phyloP scores from a whole-genome alignment of 257 asterid species.

The Linaria vulgaris region DNA sequence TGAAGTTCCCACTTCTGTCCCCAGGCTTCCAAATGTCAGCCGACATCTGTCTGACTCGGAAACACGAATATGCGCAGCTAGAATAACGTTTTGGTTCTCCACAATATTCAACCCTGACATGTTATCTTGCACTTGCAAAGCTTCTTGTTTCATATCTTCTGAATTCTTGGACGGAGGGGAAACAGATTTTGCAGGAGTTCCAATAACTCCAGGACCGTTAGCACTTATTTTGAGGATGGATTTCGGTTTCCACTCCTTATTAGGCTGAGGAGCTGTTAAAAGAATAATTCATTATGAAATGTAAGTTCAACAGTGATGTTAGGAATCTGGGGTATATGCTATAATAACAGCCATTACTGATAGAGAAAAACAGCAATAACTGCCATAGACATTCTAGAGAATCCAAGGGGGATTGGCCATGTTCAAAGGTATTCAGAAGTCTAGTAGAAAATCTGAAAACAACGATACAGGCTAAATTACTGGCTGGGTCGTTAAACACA shows the following conservation, averaged over 20 bases:
- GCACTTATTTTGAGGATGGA: conserved; percentile 53
- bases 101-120: conserved; percentile 48
- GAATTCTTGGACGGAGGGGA: conserved; percentile 49
- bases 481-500: neutral
- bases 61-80: conserved; percentile 90
- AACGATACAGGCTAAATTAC: neutral
- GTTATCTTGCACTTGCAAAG: conserved; percentile 52
- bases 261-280: conserved; percentile 59
- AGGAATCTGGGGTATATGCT: too few species aligned
- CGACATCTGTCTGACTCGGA: conserved; percentile 81
- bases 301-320: conserved; percentile 9
- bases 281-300: neutral
- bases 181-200: conserved; percentile 48
- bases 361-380: conserved; percentile 15
- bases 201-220: conserved; percentile 59
- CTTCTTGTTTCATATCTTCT: conserved; percentile 47
- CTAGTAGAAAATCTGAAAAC: conserved; percentile 2
- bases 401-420: too few species aligned
- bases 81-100: conserved; percentile 76
- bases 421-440: neutral
- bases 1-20: conserved; percentile 48
- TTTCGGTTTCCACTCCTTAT: conserved; percentile 97
- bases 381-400: too few species aligned
- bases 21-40: conserved; percentile 89
- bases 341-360: conserved; percentile 14